These are phyloP conservation scores for Populus deltoides DNA, from an alignment of 345 rosid species.

Conservation along the genomic window DNA sequence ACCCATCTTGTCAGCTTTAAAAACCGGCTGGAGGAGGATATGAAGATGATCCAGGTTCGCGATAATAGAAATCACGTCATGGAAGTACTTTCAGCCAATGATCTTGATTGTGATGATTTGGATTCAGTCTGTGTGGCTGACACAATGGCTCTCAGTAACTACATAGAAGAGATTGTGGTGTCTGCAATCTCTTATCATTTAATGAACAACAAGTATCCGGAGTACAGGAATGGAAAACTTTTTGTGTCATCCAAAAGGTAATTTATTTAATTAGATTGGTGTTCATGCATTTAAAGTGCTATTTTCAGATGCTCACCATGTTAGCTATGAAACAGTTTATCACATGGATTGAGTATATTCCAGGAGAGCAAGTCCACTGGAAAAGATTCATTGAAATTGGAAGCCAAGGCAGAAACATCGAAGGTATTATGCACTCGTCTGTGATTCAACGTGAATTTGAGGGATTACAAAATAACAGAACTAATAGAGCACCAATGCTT, in stretches of 20 bases:
- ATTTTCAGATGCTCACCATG: constrained; percentile 2
- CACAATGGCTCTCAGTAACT: constrained; percentile 64
- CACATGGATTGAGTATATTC: constrained; percentile 81
- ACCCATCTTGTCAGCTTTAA: constrained; percentile 83
- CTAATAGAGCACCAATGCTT: not conserved
- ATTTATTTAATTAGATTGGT: not conserved
- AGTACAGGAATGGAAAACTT: constrained; percentile 84
- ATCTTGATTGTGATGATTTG: constrained; percentile 84
- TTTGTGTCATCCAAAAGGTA: constrained; percentile 76
- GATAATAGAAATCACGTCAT: constrained; percentile 84
- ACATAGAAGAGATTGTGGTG: constrained; percentile 85
- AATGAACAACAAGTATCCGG: constrained; percentile 73
- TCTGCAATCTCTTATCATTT: constrained; percentile 89
- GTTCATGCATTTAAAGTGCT: not conserved
- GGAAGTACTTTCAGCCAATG: constrained; percentile 87
- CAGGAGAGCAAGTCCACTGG: constrained; percentile 58
- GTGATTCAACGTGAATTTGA: not conserved
- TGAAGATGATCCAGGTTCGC: constrained; percentile 88
- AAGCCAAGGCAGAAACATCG: constrained; percentile 41
- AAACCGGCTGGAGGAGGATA: constrained; percentile 83
- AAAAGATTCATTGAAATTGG: constrained; percentile 48
- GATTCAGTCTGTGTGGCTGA: constrained; percentile 66
- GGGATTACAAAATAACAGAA: not conserved
- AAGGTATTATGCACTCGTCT: constrained; percentile 29
- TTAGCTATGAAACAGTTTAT: constrained; percentile 49